Conservation (phyloP, 208 protist genomes). For the Crithidia mellificae region DNA sequence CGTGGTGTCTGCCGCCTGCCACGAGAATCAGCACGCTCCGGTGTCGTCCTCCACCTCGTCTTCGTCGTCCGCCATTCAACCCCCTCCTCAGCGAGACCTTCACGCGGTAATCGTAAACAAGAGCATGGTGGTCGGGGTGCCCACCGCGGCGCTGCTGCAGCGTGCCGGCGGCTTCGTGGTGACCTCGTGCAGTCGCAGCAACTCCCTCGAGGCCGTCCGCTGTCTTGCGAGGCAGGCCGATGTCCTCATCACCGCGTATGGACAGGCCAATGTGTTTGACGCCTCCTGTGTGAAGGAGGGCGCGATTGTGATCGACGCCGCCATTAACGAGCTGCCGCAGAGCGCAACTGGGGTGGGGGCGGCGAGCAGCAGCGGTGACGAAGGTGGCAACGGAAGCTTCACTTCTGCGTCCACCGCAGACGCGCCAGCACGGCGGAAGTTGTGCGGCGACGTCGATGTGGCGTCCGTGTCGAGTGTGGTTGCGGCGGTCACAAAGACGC, state of each 20-base stretch:
- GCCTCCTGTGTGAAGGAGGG: conserved; percentile 85
- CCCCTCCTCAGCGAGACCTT: conserved; percentile 21
- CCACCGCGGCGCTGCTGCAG: conserved; percentile 88
- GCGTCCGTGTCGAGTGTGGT: conserved; percentile 65
- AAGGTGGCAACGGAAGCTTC: neutral
- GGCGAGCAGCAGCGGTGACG: neutral
- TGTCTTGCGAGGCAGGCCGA: conserved; percentile 67
- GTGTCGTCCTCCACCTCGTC: neutral
- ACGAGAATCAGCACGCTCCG: neutral
- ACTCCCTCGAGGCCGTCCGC: conserved; percentile 60
- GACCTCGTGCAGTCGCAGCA: conserved; percentile 89
- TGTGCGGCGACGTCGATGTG: conserved; percentile 88
- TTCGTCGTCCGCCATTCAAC: neutral
- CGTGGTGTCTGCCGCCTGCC: too few species aligned
- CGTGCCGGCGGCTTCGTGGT: conserved; percentile 87
- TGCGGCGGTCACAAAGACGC: conserved; percentile 91
- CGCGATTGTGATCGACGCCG: conserved; percentile 96
- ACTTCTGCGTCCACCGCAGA: neutral
- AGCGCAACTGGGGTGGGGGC: neutral
- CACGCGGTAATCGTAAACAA: conserved; percentile 94
- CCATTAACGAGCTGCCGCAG: conserved; percentile 84
- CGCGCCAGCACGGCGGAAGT: neutral
- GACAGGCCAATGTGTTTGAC: conserved; percentile 81
- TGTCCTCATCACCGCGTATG: conserved; percentile 93
- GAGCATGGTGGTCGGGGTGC: conserved; percentile 93